These are phyloP conservation scores for Fennellomyces sp. DNA, from an alignment of 371 early-diverging fungal genomes.

Conservation along the genomic window DNA sequence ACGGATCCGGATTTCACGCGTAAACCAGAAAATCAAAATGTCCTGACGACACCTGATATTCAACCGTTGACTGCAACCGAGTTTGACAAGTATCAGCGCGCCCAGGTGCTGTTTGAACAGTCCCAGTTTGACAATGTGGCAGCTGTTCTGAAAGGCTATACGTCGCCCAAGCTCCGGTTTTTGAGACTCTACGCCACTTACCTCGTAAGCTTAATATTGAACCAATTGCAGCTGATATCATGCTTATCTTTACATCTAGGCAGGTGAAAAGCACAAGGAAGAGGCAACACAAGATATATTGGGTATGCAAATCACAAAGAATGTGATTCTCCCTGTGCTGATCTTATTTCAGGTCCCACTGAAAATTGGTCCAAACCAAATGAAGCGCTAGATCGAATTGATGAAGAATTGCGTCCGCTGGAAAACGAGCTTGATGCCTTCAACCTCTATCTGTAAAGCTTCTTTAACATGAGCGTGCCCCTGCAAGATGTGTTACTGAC, in stretches of 20 bases:
- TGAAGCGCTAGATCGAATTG: conserved; percentile 48
- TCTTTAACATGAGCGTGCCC: background rate
- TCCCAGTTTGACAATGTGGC: conserved; percentile 72
- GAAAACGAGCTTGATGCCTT: conserved; percentile 64
- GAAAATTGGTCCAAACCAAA: conserved; percentile 51
- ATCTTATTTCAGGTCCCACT: conserved; percentile 35
- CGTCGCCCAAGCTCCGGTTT: conserved; percentile 58
- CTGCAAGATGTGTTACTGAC: background rate
- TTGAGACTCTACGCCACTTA: conserved; percentile 72
- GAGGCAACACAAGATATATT: conserved; percentile 61
- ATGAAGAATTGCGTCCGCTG: conserved; percentile 47
- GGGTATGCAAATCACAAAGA: conserved; percentile 23
- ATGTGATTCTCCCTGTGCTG: background rate
- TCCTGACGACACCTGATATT: conserved; percentile 14
- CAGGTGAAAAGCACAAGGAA: conserved; percentile 65
- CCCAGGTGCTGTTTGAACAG: conserved; percentile 73
- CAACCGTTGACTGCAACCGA: conserved; percentile 31
- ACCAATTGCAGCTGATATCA: background rate
- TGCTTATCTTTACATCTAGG: conserved; percentile 27
- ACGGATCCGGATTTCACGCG: conserved; percentile 11
- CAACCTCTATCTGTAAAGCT: conserved; percentile 64
- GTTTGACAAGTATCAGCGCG: conserved; percentile 64
- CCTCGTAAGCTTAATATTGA: conserved; percentile 38
- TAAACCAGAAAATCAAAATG: background rate
- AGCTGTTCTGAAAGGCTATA: conserved; percentile 48